phyloP scores from a whole-genome alignment of 139 green algal genomes.

The Haematococcus sp. region DNA sequence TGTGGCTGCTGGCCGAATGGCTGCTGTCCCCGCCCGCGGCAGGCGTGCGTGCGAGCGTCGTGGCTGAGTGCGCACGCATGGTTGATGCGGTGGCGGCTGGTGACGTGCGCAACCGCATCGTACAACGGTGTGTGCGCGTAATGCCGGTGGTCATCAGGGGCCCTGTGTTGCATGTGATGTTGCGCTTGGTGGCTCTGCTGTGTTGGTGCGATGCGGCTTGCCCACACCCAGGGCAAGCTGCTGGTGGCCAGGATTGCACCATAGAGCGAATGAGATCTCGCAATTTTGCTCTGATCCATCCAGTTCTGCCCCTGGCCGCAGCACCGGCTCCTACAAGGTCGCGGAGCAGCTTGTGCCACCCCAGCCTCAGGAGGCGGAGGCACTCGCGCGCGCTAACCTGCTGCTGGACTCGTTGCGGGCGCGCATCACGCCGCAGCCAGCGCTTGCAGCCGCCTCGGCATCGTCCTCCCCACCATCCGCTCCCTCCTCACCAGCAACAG shows the following conservation, averaged over 20 bases:
- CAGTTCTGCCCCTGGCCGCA: background rate
- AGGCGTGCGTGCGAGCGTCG: conserved; percentile 53
- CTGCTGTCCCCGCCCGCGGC: conserved; percentile 54
- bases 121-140: conserved; percentile 8
- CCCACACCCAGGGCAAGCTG: too few species aligned
- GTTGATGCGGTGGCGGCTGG: conserved; percentile 63
- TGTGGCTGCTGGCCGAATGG: conserved; percentile 87
- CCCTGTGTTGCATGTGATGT: background rate
- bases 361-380: conserved; percentile 48
- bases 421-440: background rate
- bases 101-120: conserved; percentile 34
- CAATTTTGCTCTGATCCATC: too few species aligned
- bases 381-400: conserved; percentile 10
- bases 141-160: background rate
- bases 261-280: too few species aligned
- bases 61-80: conserved; percentile 67
- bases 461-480: background rate
- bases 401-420: conserved; percentile 20
- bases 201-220: too few species aligned
- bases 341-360: conserved; percentile 56
- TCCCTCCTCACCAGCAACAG: conserved; percentile 15
- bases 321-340: conserved; percentile 5
- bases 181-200: background rate
- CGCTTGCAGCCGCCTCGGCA: background rate
- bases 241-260: too few species aligned